A percentile compares a stretch with the other conserved stretches of the same genome.
phyloP scores from a whole-genome alignment of 1,284 basidiomycete genomes.

The Athelia sp. region DNA sequence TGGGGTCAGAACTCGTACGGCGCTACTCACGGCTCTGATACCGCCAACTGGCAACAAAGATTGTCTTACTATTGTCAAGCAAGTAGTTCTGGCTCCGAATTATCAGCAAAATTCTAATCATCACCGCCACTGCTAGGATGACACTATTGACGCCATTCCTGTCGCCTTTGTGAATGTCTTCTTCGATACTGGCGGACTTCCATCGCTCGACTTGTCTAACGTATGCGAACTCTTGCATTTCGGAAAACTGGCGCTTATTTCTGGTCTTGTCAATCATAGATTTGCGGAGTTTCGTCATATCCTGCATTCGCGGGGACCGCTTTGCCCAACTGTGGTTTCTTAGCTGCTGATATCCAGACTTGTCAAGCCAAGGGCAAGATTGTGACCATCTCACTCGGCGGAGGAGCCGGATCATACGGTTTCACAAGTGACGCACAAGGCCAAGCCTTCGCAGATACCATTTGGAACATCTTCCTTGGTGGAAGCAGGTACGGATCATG shows the following conservation, averaged over 20 bases:
- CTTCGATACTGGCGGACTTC: constrained; percentile 52
- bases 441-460: constrained; percentile 47
- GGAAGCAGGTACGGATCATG: constrained; percentile 19
- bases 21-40: constrained; percentile 40
- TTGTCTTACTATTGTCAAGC: constrained; percentile 57
- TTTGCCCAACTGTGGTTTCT: constrained; percentile 47
- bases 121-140: constrained; percentile 36
- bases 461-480: constrained; percentile 63
- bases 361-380: constrained; percentile 64
- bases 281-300: constrained; percentile 50
- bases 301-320: constrained; percentile 52
- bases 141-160: constrained; percentile 58
- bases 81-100: constrained; percentile 8
- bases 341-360: constrained; percentile 50
- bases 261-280: constrained; percentile 26
- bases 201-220: constrained; percentile 60
- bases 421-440: constrained; percentile 52
- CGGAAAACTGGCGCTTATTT: background rate
- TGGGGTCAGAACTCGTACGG: constrained; percentile 71
- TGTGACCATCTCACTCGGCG: constrained; percentile 47
- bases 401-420: constrained; percentile 47
- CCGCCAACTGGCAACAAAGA: constrained; percentile 50
- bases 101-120: constrained; percentile 11
- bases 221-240: constrained; percentile 23
- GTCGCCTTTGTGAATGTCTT: constrained; percentile 59